These are phyloP conservation scores for Dichotomopilus funicola DNA, from an alignment of 2,329 filamentous ascomycete species.

Conservation along the genomic window DNA sequence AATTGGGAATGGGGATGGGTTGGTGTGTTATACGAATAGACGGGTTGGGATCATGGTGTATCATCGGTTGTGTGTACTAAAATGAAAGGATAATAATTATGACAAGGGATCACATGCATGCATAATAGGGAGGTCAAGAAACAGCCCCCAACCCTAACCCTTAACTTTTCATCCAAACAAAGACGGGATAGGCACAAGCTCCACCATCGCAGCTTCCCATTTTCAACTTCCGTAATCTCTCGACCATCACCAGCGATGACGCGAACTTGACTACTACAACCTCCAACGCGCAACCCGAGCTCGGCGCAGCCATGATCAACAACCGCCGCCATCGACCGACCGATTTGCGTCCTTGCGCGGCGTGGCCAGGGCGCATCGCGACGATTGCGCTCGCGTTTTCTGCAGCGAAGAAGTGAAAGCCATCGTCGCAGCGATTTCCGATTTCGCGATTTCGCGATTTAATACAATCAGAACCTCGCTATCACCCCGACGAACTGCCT, in stretches of 20 bases:
- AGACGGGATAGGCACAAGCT: not conserved
- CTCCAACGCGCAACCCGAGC: not conserved
- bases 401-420: too few relatives aligned
- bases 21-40: too few relatives aligned
- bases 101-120: too few relatives aligned
- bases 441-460: too few relatives aligned
- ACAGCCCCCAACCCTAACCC: too few relatives aligned
- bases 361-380: constrained; percentile 6
- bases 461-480: not conserved
- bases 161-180: too few relatives aligned
- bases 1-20: not conserved
- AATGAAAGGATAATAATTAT: too few relatives aligned
- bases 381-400: not conserved
- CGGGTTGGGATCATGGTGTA: not conserved
- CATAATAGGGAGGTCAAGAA: too few relatives aligned
- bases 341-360: constrained; percentile 6
- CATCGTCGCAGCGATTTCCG: too few relatives aligned
- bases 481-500: too few relatives aligned
- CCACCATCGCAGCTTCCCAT: not conserved
- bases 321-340: not conserved
- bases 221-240: not conserved
- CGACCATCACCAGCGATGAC: not conserved
- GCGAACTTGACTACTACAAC: not conserved
- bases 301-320: constrained; percentile 14
- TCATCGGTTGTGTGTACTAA: not conserved